Percentiles rank a stretch among this genome's conserved stretches.
Conservation (phyloP, 441 rosid genomes). For the Gossypium aridum region DNA sequence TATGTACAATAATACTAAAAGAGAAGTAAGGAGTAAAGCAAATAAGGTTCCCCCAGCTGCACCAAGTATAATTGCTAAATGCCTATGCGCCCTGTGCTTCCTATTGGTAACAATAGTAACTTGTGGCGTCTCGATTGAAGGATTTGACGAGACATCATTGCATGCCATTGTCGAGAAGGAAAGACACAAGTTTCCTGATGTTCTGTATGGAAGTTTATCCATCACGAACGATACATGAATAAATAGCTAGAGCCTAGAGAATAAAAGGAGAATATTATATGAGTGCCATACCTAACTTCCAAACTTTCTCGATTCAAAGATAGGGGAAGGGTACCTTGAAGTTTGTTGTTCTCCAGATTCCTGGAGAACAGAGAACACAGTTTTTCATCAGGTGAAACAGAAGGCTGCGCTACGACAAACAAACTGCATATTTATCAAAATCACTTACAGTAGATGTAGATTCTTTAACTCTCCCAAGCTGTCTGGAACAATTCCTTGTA, state of each 20-base stretch:
- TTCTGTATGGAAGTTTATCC: conserved; percentile 35
- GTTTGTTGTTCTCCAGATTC: conserved; percentile 78
- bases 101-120: conserved; percentile 48
- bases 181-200: conserved; percentile 73
- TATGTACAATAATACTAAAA: conserved; percentile 27
- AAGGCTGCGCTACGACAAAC: no score
- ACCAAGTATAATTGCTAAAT: conserved; percentile 45
- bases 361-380: conserved; percentile 30
- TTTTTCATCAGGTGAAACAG: neutral
- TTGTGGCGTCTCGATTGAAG: conserved; percentile 52
- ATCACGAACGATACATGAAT: conserved; percentile 19
- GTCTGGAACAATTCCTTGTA: conserved; percentile 72
- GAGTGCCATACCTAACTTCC: conserved; percentile 55
- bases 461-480: conserved; percentile 56
- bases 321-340: conserved; percentile 64
- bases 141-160: neutral
- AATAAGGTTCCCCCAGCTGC: conserved; percentile 52
- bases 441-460: conserved; percentile 71
- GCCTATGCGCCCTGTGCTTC: conserved; percentile 36
- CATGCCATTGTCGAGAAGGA: conserved; percentile 62
- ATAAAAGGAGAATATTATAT: neutral
- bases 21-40: conserved; percentile 33
- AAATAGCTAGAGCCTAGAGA: neutral
- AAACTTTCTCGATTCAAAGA: conserved; percentile 60
- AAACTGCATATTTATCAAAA: no score